Evolutionary conservation across 2,329 filamentous ascomycete species (phyloP).

Genomic region (Coniochaeta ligniaria): DNA sequence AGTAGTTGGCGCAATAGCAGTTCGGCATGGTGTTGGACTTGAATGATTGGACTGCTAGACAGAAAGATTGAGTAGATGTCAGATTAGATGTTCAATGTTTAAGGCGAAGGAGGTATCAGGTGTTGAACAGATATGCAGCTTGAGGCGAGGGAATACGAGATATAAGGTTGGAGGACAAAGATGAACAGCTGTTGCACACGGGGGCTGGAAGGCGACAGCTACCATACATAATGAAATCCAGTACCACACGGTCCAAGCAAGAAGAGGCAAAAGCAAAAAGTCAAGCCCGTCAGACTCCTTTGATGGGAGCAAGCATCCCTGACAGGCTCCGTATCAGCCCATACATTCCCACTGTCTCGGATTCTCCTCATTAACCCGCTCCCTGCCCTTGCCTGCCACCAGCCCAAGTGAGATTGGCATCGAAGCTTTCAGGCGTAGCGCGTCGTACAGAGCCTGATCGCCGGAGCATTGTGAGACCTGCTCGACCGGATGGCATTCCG

Average conservation of each 20-base stretch:
- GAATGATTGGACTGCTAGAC: no score
- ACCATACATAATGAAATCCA: no score
- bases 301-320: background rate
- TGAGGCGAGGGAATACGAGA: background rate
- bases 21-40: background rate
- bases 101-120: background rate
- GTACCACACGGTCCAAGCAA: background rate
- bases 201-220: background rate
- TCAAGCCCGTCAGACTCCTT: background rate
- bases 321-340: background rate
- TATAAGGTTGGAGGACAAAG: background rate
- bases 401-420: no score
- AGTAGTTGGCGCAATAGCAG: slow-evolving; percentile 31
- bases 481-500: background rate
- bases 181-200: background rate
- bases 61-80: no score
- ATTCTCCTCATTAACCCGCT: background rate
- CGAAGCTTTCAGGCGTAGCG: background rate
- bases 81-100: background rate
- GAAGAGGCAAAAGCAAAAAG: background rate
- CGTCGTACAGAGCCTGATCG: background rate
- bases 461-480: background rate
- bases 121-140: background rate
- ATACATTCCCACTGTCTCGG: background rate
- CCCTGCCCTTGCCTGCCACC: background rate